Evolutionary conservation across 2,329 filamentous ascomycete species (phyloP), one percentile per base, ranked within the genome.

Genomic region (Ceratocystis variospora): DNA sequence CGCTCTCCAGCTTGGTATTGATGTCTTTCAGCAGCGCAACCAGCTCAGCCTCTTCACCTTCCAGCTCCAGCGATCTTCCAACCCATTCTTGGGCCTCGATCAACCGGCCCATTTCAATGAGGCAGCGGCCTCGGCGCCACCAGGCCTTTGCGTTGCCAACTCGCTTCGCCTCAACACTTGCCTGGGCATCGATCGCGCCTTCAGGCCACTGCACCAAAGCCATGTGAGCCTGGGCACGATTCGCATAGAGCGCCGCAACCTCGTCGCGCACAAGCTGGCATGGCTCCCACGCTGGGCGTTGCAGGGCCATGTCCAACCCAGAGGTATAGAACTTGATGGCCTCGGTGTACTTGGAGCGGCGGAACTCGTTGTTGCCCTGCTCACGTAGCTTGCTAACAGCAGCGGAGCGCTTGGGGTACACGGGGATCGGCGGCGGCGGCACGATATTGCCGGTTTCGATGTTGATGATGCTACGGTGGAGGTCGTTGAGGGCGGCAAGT

Each of bases 341-440:
- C 65, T 95, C 90, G 66, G 76, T 77, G 77, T 88, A 85, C 71
- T 85, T 82, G 71, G 82, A 82, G 76, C 93, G 92, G 76, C 90
- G 88, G 80, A 89, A 93, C 71, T 89, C 85, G 67, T 79, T 79
- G 79, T 96, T 96, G 72, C 90, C 93, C 67, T 83, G 83, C 75
- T 97, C 94, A 74, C 91, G 89, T 70, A 97, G 86, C 78, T 97
- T 97, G 77, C 81, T 84, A 76, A 99, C 88, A 74, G 92, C 86
- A 45, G 89, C 90, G 70, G 83, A 87, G 73, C 93, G 90, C 79
- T 96, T 96, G 63, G 90, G 92, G 80, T 96, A 95, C 69, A 96
- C 87, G 68, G 92, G 92, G 53, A 96, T 82, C 0, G 94, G 94
- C 0, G 93, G 88, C 4, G 92, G 91, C 0, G 93, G 93, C 22